These are phyloP conservation scores for Microthlaspi erraticum DNA, from an alignment of 345 rosid species.

Conservation along the genomic window DNA sequence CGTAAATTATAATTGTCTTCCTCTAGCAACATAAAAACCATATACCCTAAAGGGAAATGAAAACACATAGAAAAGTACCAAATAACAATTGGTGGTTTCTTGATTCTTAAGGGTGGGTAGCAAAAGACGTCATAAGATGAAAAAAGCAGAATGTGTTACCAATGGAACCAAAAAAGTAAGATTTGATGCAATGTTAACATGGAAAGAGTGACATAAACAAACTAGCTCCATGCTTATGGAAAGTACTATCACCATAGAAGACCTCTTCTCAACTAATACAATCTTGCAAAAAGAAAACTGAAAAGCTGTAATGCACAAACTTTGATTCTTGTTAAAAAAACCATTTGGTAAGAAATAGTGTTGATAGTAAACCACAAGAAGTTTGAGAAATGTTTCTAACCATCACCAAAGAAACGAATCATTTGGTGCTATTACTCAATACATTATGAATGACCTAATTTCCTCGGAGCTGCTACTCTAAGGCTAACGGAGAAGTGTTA, in stretches of 20 bases:
- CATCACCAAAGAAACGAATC: neutral
- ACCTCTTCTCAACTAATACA: neutral
- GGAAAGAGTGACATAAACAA: slow-evolving; percentile 5
- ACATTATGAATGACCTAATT: neutral
- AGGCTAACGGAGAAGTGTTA: neutral
- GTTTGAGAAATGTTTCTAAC: neutral
- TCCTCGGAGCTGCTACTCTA: neutral
- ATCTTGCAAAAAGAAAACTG: slow-evolving; percentile 9
- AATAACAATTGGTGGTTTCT: slow-evolving; percentile 13
- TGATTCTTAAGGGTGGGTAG: slow-evolving; percentile 9
- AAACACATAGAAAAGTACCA: slow-evolving; percentile 19
- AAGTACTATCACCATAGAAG: neutral
- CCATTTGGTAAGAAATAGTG: neutral
- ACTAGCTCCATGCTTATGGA: neutral
- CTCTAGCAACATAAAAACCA: neutral
- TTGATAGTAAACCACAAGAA: neutral
- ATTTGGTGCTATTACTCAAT: neutral
- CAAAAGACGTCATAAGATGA: slow-evolving; percentile 3
- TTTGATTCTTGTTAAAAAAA: neutral
- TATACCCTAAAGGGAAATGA: neutral
- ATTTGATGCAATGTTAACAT: slow-evolving; percentile 11
- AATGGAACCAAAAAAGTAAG: neutral
- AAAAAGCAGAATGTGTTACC: neutral
- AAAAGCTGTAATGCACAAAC: neutral
- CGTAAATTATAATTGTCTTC: neutral